Evolutionary conservation across 179 eudicot genomes (phyloP).

Genomic region (Silene noctiflora): DNA sequence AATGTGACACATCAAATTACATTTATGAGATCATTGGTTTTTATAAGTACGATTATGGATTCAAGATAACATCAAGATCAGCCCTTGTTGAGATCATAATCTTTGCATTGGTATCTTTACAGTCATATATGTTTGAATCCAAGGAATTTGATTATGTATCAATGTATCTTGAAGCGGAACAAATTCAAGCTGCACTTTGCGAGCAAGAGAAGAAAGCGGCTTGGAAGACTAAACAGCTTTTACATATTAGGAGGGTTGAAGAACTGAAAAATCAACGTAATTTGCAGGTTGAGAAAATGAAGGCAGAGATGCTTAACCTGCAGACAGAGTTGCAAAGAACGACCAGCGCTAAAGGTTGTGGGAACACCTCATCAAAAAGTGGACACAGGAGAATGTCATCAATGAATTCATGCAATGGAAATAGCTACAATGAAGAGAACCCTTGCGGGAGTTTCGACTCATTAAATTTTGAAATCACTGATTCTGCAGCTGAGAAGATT

Average conservation of each 20-base stretch:
- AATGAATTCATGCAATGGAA: conserved; percentile 28
- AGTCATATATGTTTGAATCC: conserved; percentile 91
- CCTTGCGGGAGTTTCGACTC: conserved; percentile 38
- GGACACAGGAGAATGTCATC: conserved; percentile 57
- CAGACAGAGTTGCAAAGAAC: conserved; percentile 75
- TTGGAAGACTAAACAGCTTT: conserved; percentile 88
- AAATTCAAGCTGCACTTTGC: conserved; percentile 86
- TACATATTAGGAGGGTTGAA: conserved; percentile 77
- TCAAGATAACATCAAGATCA: conserved; percentile 94
- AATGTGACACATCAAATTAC: conserved; percentile 73
- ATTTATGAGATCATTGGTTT: conserved; percentile 91
- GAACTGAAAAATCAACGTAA: conserved; percentile 89
- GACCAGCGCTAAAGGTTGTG: conserved; percentile 38
- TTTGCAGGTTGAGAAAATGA: conserved; percentile 97
- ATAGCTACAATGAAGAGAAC: conserved; percentile 28
- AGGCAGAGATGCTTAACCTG: conserved; percentile 94
- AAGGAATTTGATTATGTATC: conserved; percentile 88
- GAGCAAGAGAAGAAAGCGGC: conserved; percentile 98
- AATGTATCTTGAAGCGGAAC: conserved; percentile 93
- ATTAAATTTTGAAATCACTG: conserved; percentile 55
- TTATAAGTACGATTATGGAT: conserved; percentile 91
- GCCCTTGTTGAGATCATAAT: conserved; percentile 93
- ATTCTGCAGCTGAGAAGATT: conserved; percentile 27
- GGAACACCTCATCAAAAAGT: conserved; percentile 48
- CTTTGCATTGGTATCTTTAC: conserved; percentile 79